Base-by-base conservation (phyloP, 169 alveolate species). In the Plasmodium gonderi region DNA sequence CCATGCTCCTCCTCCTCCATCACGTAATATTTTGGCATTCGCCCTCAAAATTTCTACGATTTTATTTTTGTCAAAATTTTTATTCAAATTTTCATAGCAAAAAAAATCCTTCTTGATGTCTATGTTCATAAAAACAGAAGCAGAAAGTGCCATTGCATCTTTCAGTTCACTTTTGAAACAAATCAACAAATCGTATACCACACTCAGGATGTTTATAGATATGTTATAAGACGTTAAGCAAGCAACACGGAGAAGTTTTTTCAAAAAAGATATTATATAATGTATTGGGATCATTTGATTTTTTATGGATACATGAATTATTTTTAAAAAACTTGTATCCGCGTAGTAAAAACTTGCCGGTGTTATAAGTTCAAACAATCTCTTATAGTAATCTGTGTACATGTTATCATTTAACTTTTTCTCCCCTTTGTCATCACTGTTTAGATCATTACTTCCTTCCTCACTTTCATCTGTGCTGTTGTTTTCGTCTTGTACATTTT, bases 341-440 rank as follows among this genome's bases (percentile, higher is more conserved):
- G 69, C 80, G 44, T 77, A 90, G 44, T 90, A 90, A 72, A 90
- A 90, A 72, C 94, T 90, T 12, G 91, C 94, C 1, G 94, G 94
- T 0, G 54, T 78, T 42, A 90, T 90, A 31, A 90, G 42, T 49
- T 90, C 94, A 51, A 44, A 90, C 11, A 90, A 51, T 31, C 91
- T 90, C 76, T 77, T 76, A 65, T 90, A 90, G 31, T 90, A 90
- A 33, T 90, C 94, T 38, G 91, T 90, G 33, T 90, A 90, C 94
- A 90, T 90, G 40, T 65, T 26, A 47, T 76, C 79, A 72, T 90
- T 90, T 38, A 90, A 45, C 38, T 49, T 72, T 38, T 79, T 90
- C 29, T 64, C 90, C 38, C 40, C 77, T 42, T 45, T 51, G 31
- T 49, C 47, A 5, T 44, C 5, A 33, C 54, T 36, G 11, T 51